Evolutionary conservation across 179 eudicot species (phyloP).

Genomic region (Beta macrorhiza): DNA sequence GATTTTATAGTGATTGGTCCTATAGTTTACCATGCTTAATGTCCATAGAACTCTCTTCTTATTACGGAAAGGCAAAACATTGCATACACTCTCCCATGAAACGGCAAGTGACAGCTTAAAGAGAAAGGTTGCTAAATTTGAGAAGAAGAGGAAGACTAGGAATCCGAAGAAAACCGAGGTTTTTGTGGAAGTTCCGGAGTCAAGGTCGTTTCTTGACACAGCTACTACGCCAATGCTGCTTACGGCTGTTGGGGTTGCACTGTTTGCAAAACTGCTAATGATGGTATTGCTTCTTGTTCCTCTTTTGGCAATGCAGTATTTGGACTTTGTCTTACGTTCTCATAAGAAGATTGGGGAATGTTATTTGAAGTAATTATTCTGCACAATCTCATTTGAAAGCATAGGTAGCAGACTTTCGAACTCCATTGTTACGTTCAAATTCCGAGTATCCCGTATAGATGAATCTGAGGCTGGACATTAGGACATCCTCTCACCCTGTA

Average conservation of each 20-base stretch:
- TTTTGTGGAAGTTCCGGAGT: slow-evolving; percentile 75
- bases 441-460: neutral
- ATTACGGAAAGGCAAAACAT: slow-evolving; percentile 37
- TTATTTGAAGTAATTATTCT: neutral
- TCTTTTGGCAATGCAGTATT: neutral
- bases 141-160: slow-evolving; percentile 51
- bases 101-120: slow-evolving; percentile 66
- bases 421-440: neutral
- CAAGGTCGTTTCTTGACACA: slow-evolving; percentile 62
- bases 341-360: neutral
- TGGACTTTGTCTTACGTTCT: neutral
- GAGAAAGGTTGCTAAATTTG: slow-evolving; percentile 58
- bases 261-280: slow-evolving; percentile 74
- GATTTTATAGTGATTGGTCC: neutral
- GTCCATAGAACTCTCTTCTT: slow-evolving; percentile 31
- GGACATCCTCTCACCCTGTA: neutral
- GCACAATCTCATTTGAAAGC: neutral
- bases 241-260: slow-evolving; percentile 69
- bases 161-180: slow-evolving; percentile 53
- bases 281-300: slow-evolving; percentile 45
- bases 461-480: neutral
- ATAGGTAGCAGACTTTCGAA: neutral
- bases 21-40: slow-evolving; percentile 34
- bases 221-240: slow-evolving; percentile 72
- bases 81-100: slow-evolving; percentile 49